These are phyloP conservation scores for Pichia nakasei DNA, from an alignment of 805 yeast genomes.

Conservation along the genomic window DNA sequence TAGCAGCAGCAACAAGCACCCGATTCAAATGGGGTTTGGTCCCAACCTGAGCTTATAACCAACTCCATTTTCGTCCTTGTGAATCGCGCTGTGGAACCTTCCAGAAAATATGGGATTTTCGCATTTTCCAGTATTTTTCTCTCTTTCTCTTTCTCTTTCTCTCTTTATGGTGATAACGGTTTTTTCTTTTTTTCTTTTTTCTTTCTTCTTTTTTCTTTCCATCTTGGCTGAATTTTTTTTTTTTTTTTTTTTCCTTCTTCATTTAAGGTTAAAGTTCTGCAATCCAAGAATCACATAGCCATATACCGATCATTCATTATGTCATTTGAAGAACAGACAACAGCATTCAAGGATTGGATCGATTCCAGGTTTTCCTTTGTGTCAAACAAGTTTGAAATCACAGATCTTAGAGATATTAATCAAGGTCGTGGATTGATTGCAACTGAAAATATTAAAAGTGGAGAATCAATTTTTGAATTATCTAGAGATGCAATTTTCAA, in stretches of 20 bases:
- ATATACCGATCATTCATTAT: no score
- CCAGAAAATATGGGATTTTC: no score
- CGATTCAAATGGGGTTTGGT: no score
- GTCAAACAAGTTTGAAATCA: conserved; percentile 48
- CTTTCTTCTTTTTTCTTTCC: not conserved
- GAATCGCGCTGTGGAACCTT: no score
- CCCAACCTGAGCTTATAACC: no score
- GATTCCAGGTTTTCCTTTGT: conserved; percentile 33
- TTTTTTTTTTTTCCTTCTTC: not conserved
- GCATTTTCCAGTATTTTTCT: no score
- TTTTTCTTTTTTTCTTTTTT: not conserved
- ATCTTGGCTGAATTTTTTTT: not conserved
- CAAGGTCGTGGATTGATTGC: conserved; percentile 83
- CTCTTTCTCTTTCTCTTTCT: no score
- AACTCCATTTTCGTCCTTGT: no score
- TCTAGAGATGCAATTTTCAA: conserved; percentile 54
- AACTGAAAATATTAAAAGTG: conserved; percentile 44
- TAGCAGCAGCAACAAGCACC: no score
- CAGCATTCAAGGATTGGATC: conserved; percentile 39
- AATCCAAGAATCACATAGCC: not conserved
- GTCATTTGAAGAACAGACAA: conserved; percentile 26
- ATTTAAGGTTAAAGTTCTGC: not conserved
- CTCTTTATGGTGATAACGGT: no score
- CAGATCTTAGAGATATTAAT: conserved; percentile 45
- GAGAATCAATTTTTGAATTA: conserved; percentile 59